A percentile compares a stretch with the other conserved stretches of the same genome.
phyloP scores from a whole-genome alignment of 163 green algal genomes.

The Trebouxia gelatinosa region DNA sequence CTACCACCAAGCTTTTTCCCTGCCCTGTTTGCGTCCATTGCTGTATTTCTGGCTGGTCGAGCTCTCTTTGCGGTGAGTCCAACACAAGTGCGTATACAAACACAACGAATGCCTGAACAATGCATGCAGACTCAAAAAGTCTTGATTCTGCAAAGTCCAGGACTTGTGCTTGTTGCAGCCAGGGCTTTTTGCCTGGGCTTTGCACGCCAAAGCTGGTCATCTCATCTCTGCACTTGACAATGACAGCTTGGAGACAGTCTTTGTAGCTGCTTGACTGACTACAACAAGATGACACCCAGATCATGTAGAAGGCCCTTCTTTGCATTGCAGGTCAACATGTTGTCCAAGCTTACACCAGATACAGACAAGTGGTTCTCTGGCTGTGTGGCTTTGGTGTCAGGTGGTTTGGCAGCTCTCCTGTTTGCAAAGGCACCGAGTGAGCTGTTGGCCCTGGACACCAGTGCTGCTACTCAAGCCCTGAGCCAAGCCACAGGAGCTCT shows the following conservation, averaged over 20 bases:
- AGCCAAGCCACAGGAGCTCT: neutral
- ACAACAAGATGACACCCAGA: neutral
- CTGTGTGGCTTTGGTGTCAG: neutral
- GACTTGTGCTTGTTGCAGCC: too few relatives aligned
- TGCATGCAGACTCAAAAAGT: neutral
- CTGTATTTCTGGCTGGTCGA: neutral
- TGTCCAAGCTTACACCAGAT: neutral
- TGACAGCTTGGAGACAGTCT: too few relatives aligned
- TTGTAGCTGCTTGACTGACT: neutral
- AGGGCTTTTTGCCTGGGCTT: too few relatives aligned
- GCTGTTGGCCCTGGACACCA: neutral
- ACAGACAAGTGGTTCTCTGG: neutral
- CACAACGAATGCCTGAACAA: too few relatives aligned
- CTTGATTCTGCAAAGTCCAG: neutral
- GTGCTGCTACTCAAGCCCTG: neutral
- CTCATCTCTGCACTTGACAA: too few relatives aligned
- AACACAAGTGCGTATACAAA: neutral
- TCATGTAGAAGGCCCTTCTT: neutral
- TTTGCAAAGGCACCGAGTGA: neutral
- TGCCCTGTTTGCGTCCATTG: neutral
- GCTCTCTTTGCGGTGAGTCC: neutral
- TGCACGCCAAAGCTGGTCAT: too few relatives aligned
- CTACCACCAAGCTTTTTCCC: neutral
- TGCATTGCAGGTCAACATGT: conserved; percentile 14
- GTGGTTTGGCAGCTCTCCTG: neutral